phyloP scores from a whole-genome alignment of 257 asterid species.

The Verbena officinalis region DNA sequence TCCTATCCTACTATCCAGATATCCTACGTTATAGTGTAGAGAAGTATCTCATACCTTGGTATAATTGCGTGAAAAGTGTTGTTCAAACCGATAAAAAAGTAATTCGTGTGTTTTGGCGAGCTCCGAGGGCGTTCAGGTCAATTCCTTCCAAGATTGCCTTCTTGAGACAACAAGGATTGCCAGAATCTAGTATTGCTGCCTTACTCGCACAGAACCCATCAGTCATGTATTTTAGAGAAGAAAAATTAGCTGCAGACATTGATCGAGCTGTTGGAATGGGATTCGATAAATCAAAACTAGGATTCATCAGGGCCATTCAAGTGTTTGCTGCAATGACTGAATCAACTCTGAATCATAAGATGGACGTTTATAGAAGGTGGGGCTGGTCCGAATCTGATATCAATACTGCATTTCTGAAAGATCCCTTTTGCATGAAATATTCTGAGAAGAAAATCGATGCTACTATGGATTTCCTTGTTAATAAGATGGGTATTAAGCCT shows the following conservation, averaged over 20 bases:
- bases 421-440: slow-evolving; percentile 33
- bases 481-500: slow-evolving; percentile 18
- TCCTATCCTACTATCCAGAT: background rate
- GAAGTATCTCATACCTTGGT: slow-evolving; percentile 21
- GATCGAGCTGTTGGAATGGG: too few species aligned
- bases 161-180: slow-evolving; percentile 1
- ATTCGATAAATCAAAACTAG: too few species aligned
- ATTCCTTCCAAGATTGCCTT: background rate
- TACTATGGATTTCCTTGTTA: slow-evolving; percentile 29
- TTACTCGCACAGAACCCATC: background rate
- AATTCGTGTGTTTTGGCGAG: background rate
- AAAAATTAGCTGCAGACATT: too few species aligned
- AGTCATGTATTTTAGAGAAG: too few species aligned
- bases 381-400: slow-evolving; percentile 37
- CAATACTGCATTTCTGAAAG: slow-evolving; percentile 16
- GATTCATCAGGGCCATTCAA: too few species aligned
- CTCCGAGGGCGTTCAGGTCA: background rate
- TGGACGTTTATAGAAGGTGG: slow-evolving; percentile 24
- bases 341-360: slow-evolving; percentile 6
- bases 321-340: too few species aligned
- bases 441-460: slow-evolving; percentile 33
- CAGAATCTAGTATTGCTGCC: background rate
- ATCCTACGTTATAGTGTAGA: slow-evolving; percentile 20
- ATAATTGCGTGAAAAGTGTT: slow-evolving; percentile 22
- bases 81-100: background rate